Evolutionary conservation across 306 rosid genomes (phyloP).

Genomic region (Morella rubra): DNA sequence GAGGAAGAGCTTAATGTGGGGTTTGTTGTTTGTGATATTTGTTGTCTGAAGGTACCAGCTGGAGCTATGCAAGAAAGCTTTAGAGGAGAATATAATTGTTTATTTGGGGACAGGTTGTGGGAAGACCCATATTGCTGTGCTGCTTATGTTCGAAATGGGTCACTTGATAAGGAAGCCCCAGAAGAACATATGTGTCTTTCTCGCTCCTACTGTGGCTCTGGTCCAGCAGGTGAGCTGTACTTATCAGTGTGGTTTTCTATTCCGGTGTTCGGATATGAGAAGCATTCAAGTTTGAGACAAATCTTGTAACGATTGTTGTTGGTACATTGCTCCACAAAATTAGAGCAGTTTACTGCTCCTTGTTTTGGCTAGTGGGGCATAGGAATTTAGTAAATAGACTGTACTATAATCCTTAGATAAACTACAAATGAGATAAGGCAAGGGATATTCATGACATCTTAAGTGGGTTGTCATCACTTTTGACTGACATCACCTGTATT

Average conservation of each 20-base stretch:
- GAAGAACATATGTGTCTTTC: conserved; percentile 71
- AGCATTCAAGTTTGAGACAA: not conserved
- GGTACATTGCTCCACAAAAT: not conserved
- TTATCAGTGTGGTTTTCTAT: conserved; percentile 13
- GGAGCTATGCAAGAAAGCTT: conserved; percentile 78
- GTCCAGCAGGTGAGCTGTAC: conserved; percentile 71
- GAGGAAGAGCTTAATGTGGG: conserved; percentile 18
- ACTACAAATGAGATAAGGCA: too few species aligned
- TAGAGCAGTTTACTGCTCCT: not conserved
- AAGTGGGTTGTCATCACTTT: not conserved
- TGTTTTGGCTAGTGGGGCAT: not conserved
- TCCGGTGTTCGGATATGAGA: conserved; percentile 1
- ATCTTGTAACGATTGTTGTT: not conserved
- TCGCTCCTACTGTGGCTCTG: conserved; percentile 90
- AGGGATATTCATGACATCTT: too few species aligned
- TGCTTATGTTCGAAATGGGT: conserved; percentile 71
- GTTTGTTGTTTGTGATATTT: not conserved
- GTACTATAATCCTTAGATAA: not conserved
- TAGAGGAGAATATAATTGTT: conserved; percentile 86
- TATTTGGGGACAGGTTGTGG: conserved; percentile 95
- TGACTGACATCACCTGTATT: not conserved
- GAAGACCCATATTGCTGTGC: conserved; percentile 89
- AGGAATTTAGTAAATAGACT: not conserved
- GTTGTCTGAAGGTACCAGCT: conserved; percentile 64
- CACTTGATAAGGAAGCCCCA: conserved; percentile 70